These are phyloP conservation scores for Purshia tridentata DNA, from an alignment of 306 rosid species.

Conservation along the genomic window DNA sequence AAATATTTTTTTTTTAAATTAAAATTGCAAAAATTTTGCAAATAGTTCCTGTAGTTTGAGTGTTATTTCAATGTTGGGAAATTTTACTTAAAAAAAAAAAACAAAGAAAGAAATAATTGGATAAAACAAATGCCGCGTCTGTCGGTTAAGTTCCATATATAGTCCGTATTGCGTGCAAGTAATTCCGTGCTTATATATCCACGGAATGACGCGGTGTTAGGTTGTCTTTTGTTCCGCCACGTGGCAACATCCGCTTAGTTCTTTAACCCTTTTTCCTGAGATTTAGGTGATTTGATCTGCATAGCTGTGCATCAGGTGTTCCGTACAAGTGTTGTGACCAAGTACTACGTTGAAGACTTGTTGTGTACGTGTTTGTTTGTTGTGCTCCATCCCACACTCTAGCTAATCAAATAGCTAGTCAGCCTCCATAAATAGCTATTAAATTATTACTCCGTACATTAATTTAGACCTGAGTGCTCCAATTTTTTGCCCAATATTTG, in stretches of 20 bases:
- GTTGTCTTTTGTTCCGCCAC: neutral
- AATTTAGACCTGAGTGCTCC: slow-evolving; percentile 5
- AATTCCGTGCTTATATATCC: slow-evolving; percentile 8
- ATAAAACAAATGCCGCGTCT: too few species aligned
- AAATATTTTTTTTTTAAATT: too few species aligned
- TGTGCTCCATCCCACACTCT: neutral
- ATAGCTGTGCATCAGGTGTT: slow-evolving; percentile 5
- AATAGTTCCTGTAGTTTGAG: too few species aligned
- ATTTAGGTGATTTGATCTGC: slow-evolving; percentile 2
- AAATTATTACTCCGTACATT: neutral
- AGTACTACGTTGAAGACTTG: neutral
- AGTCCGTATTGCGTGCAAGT: neutral
- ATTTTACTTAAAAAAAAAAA: too few species aligned
- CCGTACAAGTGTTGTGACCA: slow-evolving; percentile 3
- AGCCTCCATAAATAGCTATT: neutral
- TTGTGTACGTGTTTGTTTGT: neutral
- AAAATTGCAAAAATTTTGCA: too few species aligned
- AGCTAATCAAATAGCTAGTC: too few species aligned
- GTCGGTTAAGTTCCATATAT: too few species aligned
- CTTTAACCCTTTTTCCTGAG: neutral
- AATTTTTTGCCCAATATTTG: neutral
- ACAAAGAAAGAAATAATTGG: too few species aligned
- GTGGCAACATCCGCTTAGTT: neutral
- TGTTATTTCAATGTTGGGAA: too few species aligned
- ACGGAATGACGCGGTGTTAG: neutral